Evolutionary conservation across 2,329 filamentous ascomycete species (phyloP).

Genomic region (Pezicula rhizophila): DNA sequence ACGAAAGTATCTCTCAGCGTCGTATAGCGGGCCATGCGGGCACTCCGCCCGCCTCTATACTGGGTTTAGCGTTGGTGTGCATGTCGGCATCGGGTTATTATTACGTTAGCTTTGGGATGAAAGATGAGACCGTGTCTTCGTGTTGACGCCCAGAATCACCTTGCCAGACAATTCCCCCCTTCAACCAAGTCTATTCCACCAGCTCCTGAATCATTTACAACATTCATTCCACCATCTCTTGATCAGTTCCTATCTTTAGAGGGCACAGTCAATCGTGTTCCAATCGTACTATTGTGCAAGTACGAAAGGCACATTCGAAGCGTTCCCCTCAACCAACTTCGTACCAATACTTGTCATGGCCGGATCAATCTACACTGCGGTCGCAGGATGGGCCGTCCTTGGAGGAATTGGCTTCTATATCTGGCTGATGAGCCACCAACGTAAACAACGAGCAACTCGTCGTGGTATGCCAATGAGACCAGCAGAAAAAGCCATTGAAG

Average conservation of each 20-base stretch:
- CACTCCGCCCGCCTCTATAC: too few species aligned
- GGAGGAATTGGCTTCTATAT: constrained; percentile 25
- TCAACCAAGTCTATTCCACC: not conserved
- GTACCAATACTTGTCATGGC: too few species aligned
- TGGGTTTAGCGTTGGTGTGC: too few species aligned
- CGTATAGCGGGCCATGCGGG: too few species aligned
- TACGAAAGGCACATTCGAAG: too few species aligned
- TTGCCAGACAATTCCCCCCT: not conserved
- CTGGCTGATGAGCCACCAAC: constrained; percentile 10
- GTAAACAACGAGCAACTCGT: constrained; percentile 10
- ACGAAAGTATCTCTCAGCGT: too few species aligned
- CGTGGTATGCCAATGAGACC: constrained; percentile 12
- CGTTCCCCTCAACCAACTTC: too few species aligned
- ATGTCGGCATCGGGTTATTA: too few species aligned
- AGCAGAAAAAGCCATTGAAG: constrained; percentile 14
- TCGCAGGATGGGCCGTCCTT: constrained; percentile 18
- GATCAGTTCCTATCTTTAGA: too few species aligned
- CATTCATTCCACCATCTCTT: not conserved
- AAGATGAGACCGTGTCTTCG: not conserved
- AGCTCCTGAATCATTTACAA: not conserved
- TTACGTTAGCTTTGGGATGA: not conserved
- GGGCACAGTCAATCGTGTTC: too few species aligned
- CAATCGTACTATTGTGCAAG: too few species aligned
- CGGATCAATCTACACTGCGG: too few species aligned
- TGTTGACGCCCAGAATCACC: not conserved